A percentile compares a stretch with the other conserved stretches of the same genome.
Evolutionary conservation across 768 basidiomycete species (phyloP).

Genomic region (Russula sp.): DNA sequence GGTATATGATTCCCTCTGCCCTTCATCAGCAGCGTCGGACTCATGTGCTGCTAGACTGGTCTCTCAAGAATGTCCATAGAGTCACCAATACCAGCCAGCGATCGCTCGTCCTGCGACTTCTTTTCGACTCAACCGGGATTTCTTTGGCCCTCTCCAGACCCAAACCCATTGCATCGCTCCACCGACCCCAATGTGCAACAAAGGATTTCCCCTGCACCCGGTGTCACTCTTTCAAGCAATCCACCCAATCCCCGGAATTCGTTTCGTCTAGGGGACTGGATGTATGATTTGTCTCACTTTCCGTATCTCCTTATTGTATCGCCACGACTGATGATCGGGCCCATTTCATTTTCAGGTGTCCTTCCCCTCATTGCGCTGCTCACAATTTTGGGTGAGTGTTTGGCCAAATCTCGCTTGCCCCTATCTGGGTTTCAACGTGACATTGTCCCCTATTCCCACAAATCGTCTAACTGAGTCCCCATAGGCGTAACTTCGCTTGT

Average conservation of each 20-base stretch:
- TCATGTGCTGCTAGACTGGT: slow-evolving; percentile 6
- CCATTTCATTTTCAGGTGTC: slow-evolving; percentile 43
- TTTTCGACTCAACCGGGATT: background rate
- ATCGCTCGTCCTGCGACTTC: background rate
- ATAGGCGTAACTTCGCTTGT: slow-evolving; percentile 69
- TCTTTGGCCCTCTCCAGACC: background rate
- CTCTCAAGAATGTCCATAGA: background rate
- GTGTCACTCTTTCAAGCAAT: slow-evolving; percentile 56
- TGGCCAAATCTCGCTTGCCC: slow-evolving; percentile 18
- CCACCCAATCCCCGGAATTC: slow-evolving; percentile 62
- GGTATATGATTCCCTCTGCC: background rate
- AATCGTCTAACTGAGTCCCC: slow-evolving; percentile 35
- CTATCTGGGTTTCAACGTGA: slow-evolving; percentile 25
- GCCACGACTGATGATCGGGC: background rate
- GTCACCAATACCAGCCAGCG: slow-evolving; percentile 5
- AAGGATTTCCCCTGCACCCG: slow-evolving; percentile 3
- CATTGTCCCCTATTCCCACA: slow-evolving; percentile 17
- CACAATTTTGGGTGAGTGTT: slow-evolving; percentile 78
- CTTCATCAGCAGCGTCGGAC: background rate
- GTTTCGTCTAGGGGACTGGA: slow-evolving; percentile 70
- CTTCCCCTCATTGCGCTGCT: slow-evolving; percentile 60
- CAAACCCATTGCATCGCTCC: background rate
- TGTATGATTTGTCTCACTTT: slow-evolving; percentile 33
- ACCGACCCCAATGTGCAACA: slow-evolving; percentile 4
- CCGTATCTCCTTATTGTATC: background rate